A percentile compares a stretch with the other conserved stretches of the same genome.
Evolutionary conservation across 768 basidiomycete genomes (phyloP).

Genomic region (Mrakia hoshinonis): DNA sequence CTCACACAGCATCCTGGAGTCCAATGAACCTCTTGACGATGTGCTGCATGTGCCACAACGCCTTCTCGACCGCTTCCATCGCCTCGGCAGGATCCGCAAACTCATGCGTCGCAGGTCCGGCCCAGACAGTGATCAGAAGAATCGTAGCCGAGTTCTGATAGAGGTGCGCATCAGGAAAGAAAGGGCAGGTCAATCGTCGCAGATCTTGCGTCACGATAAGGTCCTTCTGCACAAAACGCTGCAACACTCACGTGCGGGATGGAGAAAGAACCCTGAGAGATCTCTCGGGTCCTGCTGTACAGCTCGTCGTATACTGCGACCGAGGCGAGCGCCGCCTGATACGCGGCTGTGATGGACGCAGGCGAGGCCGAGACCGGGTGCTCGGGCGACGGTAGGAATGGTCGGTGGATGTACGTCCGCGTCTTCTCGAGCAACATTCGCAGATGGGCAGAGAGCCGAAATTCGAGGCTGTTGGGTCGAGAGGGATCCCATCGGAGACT

Average conservation of each 20-base stretch:
- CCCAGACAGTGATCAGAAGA: neutral
- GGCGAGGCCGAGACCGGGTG: conserved; percentile 16
- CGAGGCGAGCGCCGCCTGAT: conserved; percentile 9
- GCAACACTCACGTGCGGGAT: neutral
- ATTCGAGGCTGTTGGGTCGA: neutral
- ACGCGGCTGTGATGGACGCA: neutral
- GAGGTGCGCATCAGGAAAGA: too few species aligned
- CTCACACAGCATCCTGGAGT: neutral
- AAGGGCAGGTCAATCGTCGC: too few species aligned
- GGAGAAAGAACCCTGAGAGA: neutral
- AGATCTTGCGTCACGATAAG: too few species aligned
- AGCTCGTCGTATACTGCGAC: neutral
- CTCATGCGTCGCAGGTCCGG: neutral
- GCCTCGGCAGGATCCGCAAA: neutral
- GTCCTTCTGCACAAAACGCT: too few species aligned
- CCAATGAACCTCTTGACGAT: neutral
- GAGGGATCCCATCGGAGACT: conserved; percentile 15
- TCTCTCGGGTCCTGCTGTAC: neutral
- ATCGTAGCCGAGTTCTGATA: neutral
- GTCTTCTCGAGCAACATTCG: neutral
- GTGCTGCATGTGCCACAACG: neutral
- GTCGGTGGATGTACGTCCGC: conserved; percentile 22
- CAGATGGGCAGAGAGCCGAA: neutral
- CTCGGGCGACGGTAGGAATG: conserved; percentile 18
- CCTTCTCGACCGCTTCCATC: conserved; percentile 3